phyloP scores from a whole-genome alignment of 371 early-diverging fungal species.

The Mortierella sp. region DNA sequence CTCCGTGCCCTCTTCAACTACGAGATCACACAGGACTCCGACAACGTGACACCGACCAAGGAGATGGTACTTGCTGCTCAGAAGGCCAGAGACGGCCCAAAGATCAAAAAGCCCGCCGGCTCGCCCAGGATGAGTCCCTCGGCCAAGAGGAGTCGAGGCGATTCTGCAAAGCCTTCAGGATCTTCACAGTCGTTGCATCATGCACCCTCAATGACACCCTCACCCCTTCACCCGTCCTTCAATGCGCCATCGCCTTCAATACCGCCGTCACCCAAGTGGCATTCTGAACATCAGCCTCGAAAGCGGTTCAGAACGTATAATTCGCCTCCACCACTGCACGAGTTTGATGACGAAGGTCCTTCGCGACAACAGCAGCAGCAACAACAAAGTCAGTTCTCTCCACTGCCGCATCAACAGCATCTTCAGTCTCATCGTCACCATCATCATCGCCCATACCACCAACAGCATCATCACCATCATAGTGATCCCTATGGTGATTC shows the following conservation, averaged over 20 bases:
- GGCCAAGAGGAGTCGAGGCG: conserved; percentile 22
- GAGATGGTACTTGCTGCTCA: conserved; percentile 42
- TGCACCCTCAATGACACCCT: conserved; percentile 45
- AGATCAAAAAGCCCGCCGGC: conserved; percentile 23
- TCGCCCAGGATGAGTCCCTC: conserved; percentile 38
- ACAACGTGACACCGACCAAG: conserved; percentile 41
- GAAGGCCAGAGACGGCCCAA: conserved; percentile 22
- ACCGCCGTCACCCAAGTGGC: conserved; percentile 46
- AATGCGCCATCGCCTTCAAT: conserved; percentile 39
- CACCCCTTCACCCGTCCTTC: conserved; percentile 48
- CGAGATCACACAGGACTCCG: conserved; percentile 58
- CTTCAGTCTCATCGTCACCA: conserved; percentile 7
- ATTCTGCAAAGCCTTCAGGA: conserved; percentile 26
- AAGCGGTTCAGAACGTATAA: conserved; percentile 33
- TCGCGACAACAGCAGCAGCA: conserved; percentile 13
- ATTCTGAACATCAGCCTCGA: conserved; percentile 30
- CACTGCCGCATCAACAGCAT: conserved; percentile 12
- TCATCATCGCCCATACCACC: conserved; percentile 8
- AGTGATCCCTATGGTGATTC: conserved; percentile 17
- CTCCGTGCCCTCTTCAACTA: conserved; percentile 75
- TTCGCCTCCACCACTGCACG: conserved; percentile 36
- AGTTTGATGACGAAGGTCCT: conserved; percentile 41
- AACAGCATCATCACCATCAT: background rate
- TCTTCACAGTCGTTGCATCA: conserved; percentile 21
- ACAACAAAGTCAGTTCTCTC: conserved; percentile 1